A percentile compares a stretch with the other conserved stretches of the same genome.
These are phyloP conservation scores for Pseudogymnoascus sp. DNA, from an alignment of 2,329 filamentous ascomycete genomes.

Conservation along the genomic window DNA sequence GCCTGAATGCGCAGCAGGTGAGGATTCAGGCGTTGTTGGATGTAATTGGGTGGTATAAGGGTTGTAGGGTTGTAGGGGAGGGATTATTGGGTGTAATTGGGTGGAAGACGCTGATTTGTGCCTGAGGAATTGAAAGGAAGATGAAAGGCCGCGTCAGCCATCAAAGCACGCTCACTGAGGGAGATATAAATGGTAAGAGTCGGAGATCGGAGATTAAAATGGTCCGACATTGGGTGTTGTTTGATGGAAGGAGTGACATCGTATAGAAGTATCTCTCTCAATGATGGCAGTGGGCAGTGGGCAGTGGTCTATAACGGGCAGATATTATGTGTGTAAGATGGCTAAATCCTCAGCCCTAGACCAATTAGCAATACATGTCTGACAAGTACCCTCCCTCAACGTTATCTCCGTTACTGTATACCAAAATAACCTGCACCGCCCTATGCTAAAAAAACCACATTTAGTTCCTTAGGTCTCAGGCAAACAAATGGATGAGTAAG, in stretches of 20 bases:
- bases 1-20: slow-evolving; percentile 4
- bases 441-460: neutral
- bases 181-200: neutral
- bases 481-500: neutral
- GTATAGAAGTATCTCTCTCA: neutral
- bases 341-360: neutral
- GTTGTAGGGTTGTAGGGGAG: neutral
- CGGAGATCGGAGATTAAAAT: neutral
- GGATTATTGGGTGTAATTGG: neutral
- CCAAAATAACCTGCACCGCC: slow-evolving; percentile 6
- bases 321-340: neutral
- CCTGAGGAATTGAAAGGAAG: neutral
- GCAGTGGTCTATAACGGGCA: neutral
- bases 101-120: neutral
- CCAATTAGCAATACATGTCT: neutral
- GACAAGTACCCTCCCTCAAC: neutral
- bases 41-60: neutral
- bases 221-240: neutral
- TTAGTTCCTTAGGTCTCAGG: neutral
- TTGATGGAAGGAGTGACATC: neutral
- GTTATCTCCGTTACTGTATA: neutral
- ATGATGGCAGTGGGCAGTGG: no score
- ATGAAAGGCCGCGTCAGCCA: slow-evolving; percentile 2
- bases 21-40: neutral
- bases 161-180: neutral